These are phyloP conservation scores for Allium fistulosum DNA, from an alignment of 106 monocot genomes.

Conservation along the genomic window DNA sequence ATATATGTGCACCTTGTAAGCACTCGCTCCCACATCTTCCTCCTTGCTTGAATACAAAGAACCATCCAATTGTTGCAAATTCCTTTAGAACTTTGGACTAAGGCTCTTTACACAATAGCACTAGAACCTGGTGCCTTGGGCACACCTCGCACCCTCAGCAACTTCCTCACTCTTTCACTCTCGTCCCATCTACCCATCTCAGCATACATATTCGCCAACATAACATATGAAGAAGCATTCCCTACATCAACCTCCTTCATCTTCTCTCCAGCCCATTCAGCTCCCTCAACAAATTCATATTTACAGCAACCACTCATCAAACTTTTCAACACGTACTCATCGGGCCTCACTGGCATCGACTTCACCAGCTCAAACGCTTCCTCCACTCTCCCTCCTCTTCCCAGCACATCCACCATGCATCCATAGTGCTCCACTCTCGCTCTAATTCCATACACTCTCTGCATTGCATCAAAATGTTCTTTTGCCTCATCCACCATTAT, in stretches of 20 bases:
- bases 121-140: conserved; percentile 22
- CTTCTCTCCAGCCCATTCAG: conserved; percentile 32
- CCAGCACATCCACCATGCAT: conserved; percentile 43
- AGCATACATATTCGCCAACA: conserved; percentile 46
- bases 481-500: conserved; percentile 30
- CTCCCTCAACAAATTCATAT: conserved; percentile 5
- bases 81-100: too few species aligned
- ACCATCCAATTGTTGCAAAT: too few species aligned
- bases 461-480: conserved; percentile 25
- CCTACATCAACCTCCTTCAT: conserved; percentile 15
- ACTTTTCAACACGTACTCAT: conserved; percentile 23
- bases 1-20: too few species aligned
- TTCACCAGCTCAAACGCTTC: conserved; percentile 24
- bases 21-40: too few species aligned
- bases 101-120: not conserved
- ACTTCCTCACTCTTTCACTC: conserved; percentile 22
- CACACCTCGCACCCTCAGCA: conserved; percentile 27
- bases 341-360: conserved; percentile 17
- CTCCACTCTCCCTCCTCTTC: conserved; percentile 23
- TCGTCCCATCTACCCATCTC: conserved; percentile 36
- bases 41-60: too few species aligned
- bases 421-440: conserved; percentile 37
- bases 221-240: conserved; percentile 26
- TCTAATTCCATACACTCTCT: conserved; percentile 8
- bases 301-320: conserved; percentile 32